Evolutionary conservation across 2,329 filamentous ascomycete species (phyloP).

Genomic region (Cercospora sp.): DNA sequence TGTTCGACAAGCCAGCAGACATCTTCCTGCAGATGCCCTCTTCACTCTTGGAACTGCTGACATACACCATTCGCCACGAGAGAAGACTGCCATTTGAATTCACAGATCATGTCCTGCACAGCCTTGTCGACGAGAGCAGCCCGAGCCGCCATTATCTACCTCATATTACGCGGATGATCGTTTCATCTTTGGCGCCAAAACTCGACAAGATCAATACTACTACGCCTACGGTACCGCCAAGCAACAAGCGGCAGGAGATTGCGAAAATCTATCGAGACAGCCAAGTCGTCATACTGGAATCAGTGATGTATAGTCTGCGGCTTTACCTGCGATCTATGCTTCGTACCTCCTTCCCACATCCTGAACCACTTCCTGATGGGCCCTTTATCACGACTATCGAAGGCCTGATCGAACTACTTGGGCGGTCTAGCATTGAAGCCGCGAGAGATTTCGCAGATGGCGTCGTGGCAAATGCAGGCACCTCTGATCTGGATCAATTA

Average conservation of each 20-base stretch:
- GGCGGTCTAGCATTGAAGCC: conserved; percentile 41
- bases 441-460: conserved; percentile 35
- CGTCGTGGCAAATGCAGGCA: conserved; percentile 35
- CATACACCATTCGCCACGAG: conserved; percentile 39
- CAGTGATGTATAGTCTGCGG: conserved; percentile 32
- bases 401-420: conserved; percentile 31
- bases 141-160: conserved; percentile 36
- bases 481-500: conserved; percentile 34
- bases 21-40: conserved; percentile 36
- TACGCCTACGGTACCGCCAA: conserved; percentile 28
- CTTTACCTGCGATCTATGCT: conserved; percentile 33
- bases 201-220: conserved; percentile 35
- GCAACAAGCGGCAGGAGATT: conserved; percentile 43
- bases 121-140: conserved; percentile 28
- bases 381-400: conserved; percentile 36
- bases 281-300: conserved; percentile 40
- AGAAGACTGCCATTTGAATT: conserved; percentile 35
- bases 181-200: conserved; percentile 38
- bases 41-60: conserved; percentile 39
- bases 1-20: conserved; percentile 12
- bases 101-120: conserved; percentile 31
- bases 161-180: conserved; percentile 39
- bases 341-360: conserved; percentile 10
- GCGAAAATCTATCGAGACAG: conserved; percentile 47
- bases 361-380: conserved; percentile 12